These are phyloP conservation scores for Malus orientalis DNA, from an alignment of 306 rosid genomes.

Conservation along the genomic window DNA sequence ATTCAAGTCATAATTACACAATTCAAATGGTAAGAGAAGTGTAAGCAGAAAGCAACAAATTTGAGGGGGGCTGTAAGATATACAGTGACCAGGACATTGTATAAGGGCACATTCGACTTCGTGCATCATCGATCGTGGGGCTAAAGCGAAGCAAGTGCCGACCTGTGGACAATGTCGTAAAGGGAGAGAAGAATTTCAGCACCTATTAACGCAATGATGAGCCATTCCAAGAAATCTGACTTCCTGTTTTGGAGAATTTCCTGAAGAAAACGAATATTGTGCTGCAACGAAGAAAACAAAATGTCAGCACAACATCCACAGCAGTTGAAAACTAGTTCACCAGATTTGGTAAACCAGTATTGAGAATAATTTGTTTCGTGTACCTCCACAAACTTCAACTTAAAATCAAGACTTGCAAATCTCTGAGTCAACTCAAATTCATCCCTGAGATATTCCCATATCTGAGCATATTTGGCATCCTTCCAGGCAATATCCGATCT, in stretches of 20 bases:
- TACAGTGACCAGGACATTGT: neutral
- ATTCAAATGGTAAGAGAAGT: neutral
- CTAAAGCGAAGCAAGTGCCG: slow-evolving; percentile 48
- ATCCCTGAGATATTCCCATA: slow-evolving; percentile 96
- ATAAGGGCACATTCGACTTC: neutral
- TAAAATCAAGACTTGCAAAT: slow-evolving; percentile 92
- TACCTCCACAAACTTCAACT: slow-evolving; percentile 98
- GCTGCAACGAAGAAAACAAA: slow-evolving; percentile 37
- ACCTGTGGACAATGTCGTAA: slow-evolving; percentile 75
- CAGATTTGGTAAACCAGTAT: neutral
- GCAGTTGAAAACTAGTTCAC: neutral
- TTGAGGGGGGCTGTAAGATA: neutral
- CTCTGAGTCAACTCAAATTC: slow-evolving; percentile 93
- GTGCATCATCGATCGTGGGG: slow-evolving; percentile 4
- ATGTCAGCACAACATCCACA: neutral
- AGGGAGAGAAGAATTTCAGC: slow-evolving; percentile 85
- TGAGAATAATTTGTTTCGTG: neutral
- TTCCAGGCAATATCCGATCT: slow-evolving; percentile 99
- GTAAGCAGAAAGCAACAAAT: neutral
- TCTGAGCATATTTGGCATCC: slow-evolving; percentile 98
- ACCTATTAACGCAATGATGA: slow-evolving; percentile 87
- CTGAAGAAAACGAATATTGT: slow-evolving; percentile 92
- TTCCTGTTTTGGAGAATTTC: slow-evolving; percentile 95
- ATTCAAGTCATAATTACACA: neutral
- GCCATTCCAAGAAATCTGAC: slow-evolving; percentile 94